These are phyloP conservation scores for Penicillium sp. DNA, from an alignment of 2,329 filamentous ascomycete species.

Conservation along the genomic window DNA sequence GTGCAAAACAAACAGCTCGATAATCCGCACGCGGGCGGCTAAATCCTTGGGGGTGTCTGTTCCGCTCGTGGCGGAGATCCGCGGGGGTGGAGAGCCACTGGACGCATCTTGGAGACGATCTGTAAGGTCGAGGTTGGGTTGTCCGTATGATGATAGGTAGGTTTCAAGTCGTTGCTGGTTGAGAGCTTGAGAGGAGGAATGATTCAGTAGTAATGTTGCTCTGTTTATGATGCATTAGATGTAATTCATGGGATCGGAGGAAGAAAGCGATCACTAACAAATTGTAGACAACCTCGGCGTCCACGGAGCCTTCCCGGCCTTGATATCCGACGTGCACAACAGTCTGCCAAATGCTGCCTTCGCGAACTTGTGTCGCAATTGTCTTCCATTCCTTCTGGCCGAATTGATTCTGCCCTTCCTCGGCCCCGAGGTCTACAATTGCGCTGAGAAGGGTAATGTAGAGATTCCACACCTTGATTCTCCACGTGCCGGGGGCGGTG, in stretches of 20 bases:
- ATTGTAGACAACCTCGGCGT: slow-evolving; percentile 79
- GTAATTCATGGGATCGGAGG: not conserved
- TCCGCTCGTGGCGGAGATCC: slow-evolving; percentile 52
- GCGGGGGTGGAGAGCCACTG: slow-evolving; percentile 32
- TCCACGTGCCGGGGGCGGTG: slow-evolving; percentile 73
- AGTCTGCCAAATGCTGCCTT: slow-evolving; percentile 92
- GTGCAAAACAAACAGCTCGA: slow-evolving; percentile 93
- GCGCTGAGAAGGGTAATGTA: slow-evolving; percentile 93
- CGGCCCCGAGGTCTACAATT: slow-evolving; percentile 80
- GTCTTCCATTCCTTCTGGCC: slow-evolving; percentile 81
- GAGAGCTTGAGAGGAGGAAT: slow-evolving; percentile 75
- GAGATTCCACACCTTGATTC: slow-evolving; percentile 95
- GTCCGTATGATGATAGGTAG: slow-evolving; percentile 75
- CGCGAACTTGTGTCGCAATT: slow-evolving; percentile 78
- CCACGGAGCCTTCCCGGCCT: slow-evolving; percentile 83
- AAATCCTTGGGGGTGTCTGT: slow-evolving; percentile 82
- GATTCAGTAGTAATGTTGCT: slow-evolving; percentile 84
- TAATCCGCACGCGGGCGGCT: slow-evolving; percentile 79
- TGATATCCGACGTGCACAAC: slow-evolving; percentile 84
- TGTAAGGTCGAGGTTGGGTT: slow-evolving; percentile 70
- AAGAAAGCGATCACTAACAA: slow-evolving; percentile 37
- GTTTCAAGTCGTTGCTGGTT: slow-evolving; percentile 87
- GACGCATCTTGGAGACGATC: slow-evolving; percentile 55
- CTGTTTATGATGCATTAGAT: slow-evolving; percentile 46
- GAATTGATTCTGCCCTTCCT: slow-evolving; percentile 87